These are phyloP conservation scores for Ophiostoma sp. DNA, from an alignment of 2,329 filamentous ascomycete genomes.

Conservation along the genomic window DNA sequence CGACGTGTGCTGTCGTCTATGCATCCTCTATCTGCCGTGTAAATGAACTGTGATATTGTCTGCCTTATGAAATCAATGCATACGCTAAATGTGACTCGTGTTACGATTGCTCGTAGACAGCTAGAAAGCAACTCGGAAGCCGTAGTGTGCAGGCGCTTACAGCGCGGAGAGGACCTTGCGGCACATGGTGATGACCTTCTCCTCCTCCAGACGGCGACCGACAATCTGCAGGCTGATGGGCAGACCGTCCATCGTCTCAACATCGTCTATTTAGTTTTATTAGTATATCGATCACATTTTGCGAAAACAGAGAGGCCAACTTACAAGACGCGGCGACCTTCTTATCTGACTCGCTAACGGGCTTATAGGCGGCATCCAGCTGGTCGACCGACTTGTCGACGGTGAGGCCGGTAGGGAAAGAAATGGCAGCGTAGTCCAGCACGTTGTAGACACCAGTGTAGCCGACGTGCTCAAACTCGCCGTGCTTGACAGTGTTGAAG, in stretches of 20 bases:
- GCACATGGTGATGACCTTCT: constrained; percentile 37
- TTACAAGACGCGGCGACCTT: constrained; percentile 40
- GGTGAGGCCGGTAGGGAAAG: constrained; percentile 41
- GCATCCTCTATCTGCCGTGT: too few species aligned
- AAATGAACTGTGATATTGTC: too few species aligned
- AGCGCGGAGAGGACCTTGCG: constrained; percentile 26
- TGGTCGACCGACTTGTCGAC: constrained; percentile 40
- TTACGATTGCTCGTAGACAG: neutral
- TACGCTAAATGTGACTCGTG: neutral
- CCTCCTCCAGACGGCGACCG: constrained; percentile 39
- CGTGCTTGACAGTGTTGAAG: constrained; percentile 40
- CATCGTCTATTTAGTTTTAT: constrained; percentile 19
- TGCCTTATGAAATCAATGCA: neutral
- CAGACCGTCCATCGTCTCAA: constrained; percentile 24
- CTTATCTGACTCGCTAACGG: constrained; percentile 37
- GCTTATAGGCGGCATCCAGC: constrained; percentile 31
- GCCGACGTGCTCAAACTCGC: constrained; percentile 42
- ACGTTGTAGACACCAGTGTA: constrained; percentile 49
- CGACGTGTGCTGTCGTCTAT: too few species aligned
- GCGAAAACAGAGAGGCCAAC: constrained; percentile 26
- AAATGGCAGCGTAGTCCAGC: constrained; percentile 44
- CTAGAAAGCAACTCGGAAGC: too few species aligned
- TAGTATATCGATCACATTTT: neutral
- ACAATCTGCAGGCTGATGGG: constrained; percentile 35
- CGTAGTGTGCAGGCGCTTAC: neutral